Conservation (phyloP, 495 filamentous ascomycete species). For the Penicillium pulvis region DNA sequence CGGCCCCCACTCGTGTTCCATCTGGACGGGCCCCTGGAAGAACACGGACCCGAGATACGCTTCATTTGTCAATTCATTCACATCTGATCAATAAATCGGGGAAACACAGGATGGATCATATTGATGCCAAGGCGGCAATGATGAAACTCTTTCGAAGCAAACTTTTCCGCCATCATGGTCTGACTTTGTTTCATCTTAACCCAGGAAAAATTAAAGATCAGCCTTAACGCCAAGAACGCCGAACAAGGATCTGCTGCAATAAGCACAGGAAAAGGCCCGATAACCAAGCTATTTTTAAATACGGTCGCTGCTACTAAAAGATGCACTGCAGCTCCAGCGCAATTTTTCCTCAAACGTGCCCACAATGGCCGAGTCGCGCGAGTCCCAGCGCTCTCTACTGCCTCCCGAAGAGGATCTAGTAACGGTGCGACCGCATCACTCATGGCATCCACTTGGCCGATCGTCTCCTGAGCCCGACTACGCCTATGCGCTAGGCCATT, state of each 20-base stretch:
- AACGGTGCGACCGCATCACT: constrained; percentile 12
- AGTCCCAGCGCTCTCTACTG: constrained; percentile 26
- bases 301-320: neutral
- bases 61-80: too few relatives aligned
- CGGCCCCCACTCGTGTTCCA: too few relatives aligned
- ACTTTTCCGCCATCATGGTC: neutral
- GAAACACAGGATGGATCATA: too few relatives aligned
- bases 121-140: neutral
- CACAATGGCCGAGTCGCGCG: constrained; percentile 24
- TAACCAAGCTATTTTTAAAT: neutral
- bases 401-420: constrained; percentile 17
- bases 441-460: constrained; percentile 29
- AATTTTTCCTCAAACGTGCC: neutral
- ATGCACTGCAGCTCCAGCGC: neutral
- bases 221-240: neutral
- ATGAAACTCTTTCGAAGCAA: neutral
- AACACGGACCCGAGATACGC: too few relatives aligned
- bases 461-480: constrained; percentile 12
- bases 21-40: too few relatives aligned
- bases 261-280: neutral
- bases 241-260: neutral
- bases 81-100: too few relatives aligned
- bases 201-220: neutral
- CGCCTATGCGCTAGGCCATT: constrained; percentile 5
- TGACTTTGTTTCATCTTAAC: neutral